Evolutionary conservation across 2,329 filamentous ascomycete species (phyloP), one percentile per base, ranked within the genome.

Genomic region (Alternaria conjuncta): DNA sequence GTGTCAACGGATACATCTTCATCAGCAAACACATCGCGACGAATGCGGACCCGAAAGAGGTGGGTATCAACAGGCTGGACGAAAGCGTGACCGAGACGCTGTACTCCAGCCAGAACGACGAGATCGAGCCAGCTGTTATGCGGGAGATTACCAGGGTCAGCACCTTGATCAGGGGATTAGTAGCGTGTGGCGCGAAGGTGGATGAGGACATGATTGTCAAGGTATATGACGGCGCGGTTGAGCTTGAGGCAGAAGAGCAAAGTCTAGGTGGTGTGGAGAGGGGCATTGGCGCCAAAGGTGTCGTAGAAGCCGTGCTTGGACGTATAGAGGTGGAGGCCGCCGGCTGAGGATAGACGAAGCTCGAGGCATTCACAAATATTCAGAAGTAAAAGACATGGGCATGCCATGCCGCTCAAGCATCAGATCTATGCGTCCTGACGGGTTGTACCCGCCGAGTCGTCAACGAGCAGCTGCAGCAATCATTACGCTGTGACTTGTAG

Each of bases 1-100:
- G 96, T 3, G 96, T 99, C 43, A 99, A 99, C 75, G 96, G 96
- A 1, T 98, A 96, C 78, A 94, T 98, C 62, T 99, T 93, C 92
- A 94, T 98, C 75, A 90, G 90, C 80, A 94, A 93, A 82, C 93
- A 97, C 73, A 83, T 91, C 8, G 89, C 92, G 69, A 86, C 86
- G 4, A 79, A 74, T 3, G 80, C 86, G 46, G 82, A 83, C n/a
- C 82, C 81, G 13, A 83, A 83, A 58, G 85, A 84, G 76, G 88
- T 83, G 10, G 86, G 86, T 3, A 92, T 97, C 74, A 97, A 93
- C 57, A 88, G 92, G 69, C 87, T 97, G 78, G 96, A 98, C 79
- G 96, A 99, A 82, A 89, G 85, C 71, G 91, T 96, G 20, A 94
- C 90, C 67, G 89, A 89, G 73, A 92, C 90, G 57, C 93, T 97